Base-by-base conservation (phyloP, 306 rosid species). In the Citrullus mucosospermus region DNA sequence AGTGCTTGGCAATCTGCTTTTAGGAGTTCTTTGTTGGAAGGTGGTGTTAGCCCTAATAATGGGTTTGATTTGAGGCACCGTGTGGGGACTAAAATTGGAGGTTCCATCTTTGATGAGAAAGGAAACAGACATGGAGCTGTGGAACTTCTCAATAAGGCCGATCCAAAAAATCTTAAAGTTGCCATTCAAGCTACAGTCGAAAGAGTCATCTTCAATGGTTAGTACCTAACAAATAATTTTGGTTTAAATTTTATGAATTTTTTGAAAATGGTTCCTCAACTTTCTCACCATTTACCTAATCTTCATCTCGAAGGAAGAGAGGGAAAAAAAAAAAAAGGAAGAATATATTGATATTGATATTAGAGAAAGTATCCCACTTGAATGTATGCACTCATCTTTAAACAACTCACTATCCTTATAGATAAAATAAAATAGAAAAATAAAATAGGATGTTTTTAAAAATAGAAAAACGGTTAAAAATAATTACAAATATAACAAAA, bases 61-160 rank as follows among this genome's bases (percentile, higher is more conserved):
- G 83, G 69, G 5, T 77, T 79, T 30, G 39, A 13, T 62, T 25
- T 82, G 55, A n/a, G 57, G 6, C 85, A 85, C 4, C 1, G 44
- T n/a, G 59, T 16, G 0, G 85, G 85, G 8, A 76, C 85, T 9
- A 85, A 65, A 67, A 17, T 0, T 8, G 54, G 77, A 0, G 85
- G 83, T 16, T 79, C 88, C 0, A 76, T 22, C 13, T 82, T 85
- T 41, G 85, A 85, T 41, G 12, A 6, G 0, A 11, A 11, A 2
- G 88, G 83, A 12, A 69, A 30, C 11, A 57, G 85, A 62, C 85
- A 82, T 38, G 88, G 88, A 41, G 77, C 82, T 73, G 84, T 73
- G 15, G 82, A 85, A 54, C 68, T 85, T 18, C 77, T 85, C 0
- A 82, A 82, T 2, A n/a, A 46, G 17, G 86, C 76, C 5, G 6